These are phyloP conservation scores for Alternaria atra DNA, from an alignment of 2,329 filamentous ascomycete species.

Conservation along the genomic window DNA sequence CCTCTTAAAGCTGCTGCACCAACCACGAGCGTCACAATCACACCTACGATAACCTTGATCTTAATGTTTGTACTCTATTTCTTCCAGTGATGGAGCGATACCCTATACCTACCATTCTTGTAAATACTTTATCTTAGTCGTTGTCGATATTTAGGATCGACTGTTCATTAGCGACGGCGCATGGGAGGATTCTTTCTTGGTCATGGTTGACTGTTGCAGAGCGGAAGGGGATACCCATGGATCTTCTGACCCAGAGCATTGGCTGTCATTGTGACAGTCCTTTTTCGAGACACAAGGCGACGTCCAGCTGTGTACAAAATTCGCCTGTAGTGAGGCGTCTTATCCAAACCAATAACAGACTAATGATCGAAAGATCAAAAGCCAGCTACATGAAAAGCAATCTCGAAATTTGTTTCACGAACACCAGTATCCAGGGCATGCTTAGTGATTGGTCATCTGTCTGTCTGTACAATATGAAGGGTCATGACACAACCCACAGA, in stretches of 20 bases:
- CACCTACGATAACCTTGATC: constrained; percentile 43
- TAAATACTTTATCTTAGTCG: constrained; percentile 26
- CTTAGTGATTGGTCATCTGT: constrained; percentile 13
- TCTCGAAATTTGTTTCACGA: constrained; percentile 13
- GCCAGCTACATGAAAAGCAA: constrained; percentile 3
- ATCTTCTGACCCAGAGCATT: constrained; percentile 10
- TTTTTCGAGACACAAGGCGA: constrained; percentile 3
- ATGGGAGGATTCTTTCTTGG: constrained; percentile 25
- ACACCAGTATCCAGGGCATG: constrained; percentile 5
- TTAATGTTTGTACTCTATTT: constrained; percentile 48
- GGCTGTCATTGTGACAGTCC: constrained; percentile 3
- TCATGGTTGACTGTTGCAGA: constrained; percentile 6
- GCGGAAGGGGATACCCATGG: constrained; percentile 19
- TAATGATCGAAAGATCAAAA: constrained; percentile 13
- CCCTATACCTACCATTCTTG: constrained; percentile 27
- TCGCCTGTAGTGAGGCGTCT: neutral
- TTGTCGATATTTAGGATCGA: constrained; percentile 30
- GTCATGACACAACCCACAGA: constrained; percentile 17
- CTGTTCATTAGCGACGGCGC: constrained; percentile 51
- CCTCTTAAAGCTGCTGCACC: constrained; percentile 45
- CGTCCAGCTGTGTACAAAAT: neutral
- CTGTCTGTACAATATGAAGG: constrained; percentile 10
- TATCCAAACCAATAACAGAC: neutral
- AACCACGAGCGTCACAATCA: constrained; percentile 31
- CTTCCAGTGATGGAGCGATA: constrained; percentile 37